Conservation (phyloP, 495 filamentous ascomycete species). For the Penicillium argentinense region DNA sequence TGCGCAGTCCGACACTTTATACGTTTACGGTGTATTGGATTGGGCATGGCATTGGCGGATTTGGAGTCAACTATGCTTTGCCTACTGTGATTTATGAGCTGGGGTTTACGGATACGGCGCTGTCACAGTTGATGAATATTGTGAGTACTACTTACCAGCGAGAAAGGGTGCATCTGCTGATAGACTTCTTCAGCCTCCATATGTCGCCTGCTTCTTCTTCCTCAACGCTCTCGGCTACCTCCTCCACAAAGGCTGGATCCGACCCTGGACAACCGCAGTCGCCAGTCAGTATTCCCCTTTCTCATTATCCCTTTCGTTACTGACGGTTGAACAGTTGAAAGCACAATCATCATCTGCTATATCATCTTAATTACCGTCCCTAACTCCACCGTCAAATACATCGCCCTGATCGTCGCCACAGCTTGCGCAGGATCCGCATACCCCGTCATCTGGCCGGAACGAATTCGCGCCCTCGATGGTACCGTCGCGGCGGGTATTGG, state of each 20-base stretch:
- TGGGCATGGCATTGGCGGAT: conserved; percentile 45
- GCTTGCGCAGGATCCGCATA: conserved; percentile 41
- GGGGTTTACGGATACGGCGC: conserved; percentile 38
- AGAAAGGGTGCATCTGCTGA: no score
- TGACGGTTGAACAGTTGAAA: conserved; percentile 30
- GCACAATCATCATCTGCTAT: conserved; percentile 43
- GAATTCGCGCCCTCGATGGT: conserved; percentile 41
- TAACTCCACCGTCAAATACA: conserved; percentile 38
- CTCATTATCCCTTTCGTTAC: not conserved
- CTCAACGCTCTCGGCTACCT: conserved; percentile 35
- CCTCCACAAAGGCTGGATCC: conserved; percentile 35
- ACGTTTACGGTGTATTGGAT: conserved; percentile 40
- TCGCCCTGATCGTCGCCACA: conserved; percentile 39
- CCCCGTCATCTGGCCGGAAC: conserved; percentile 47
- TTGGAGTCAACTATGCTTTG: conserved; percentile 38
- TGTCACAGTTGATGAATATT: conserved; percentile 45
- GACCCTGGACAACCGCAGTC: conserved; percentile 41
- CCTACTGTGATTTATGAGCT: conserved; percentile 47
- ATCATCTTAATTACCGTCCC: conserved; percentile 43
- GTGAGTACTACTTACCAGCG: no score
- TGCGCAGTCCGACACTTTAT: conserved; percentile 35
- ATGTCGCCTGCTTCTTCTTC: conserved; percentile 38
- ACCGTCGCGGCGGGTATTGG: conserved; percentile 40
- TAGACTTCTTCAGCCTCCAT: conserved; percentile 41
- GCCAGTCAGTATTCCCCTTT: conserved; percentile 25